Conservation (phyloP, 2,329 filamentous ascomycete genomes). For the Triangularia setosa region DNA sequence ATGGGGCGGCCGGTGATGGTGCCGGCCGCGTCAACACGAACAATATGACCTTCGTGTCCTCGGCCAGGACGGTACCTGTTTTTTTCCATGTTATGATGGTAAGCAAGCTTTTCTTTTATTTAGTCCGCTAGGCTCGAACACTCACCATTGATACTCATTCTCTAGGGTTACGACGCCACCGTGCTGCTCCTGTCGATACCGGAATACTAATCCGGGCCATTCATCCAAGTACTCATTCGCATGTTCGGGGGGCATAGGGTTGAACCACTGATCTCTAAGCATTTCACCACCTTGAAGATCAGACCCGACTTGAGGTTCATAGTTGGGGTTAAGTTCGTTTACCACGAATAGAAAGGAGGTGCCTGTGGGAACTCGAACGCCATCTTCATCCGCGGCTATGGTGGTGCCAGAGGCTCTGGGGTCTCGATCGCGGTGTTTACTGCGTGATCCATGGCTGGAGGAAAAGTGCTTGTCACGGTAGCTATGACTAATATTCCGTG, state of each 20-base stretch:
- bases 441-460: background rate
- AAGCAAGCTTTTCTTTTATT: background rate
- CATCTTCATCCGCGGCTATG: background rate
- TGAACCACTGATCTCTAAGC: slow-evolving; percentile 26
- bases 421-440: background rate
- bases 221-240: slow-evolving; percentile 29
- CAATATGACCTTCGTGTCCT: slow-evolving; percentile 12
- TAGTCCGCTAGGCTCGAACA: background rate
- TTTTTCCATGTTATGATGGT: background rate
- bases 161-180: slow-evolving; percentile 30
- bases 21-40: slow-evolving; percentile 1
- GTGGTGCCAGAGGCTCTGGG: background rate
- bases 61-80: slow-evolving; percentile 3
- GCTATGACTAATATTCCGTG: background rate
- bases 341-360: slow-evolving; percentile 38
- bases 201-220: slow-evolving; percentile 33
- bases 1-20: background rate
- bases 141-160: slow-evolving; percentile 23
- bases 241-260: slow-evolving; percentile 30
- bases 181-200: slow-evolving; percentile 27
- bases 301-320: background rate
- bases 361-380: background rate
- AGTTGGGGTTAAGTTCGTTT: slow-evolving; percentile 32
- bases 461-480: background rate
- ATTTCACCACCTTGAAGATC: background rate